Conservation (phyloP, 257 asterid genomes). For the Solanum chiquidenum region DNA sequence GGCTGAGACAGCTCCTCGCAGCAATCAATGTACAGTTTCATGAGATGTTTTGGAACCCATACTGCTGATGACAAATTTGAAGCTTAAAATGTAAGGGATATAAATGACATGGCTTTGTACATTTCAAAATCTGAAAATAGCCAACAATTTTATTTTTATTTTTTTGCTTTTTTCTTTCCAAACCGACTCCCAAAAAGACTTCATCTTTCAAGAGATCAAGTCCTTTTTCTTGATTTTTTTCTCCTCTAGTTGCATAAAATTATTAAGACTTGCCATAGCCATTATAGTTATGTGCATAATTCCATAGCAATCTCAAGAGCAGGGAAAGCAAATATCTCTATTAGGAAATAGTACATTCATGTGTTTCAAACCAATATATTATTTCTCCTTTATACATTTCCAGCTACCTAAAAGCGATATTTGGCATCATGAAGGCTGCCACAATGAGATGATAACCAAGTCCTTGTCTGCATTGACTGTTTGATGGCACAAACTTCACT, state of each 20-base stretch:
- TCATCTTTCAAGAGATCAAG: not conserved
- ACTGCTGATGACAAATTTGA: constrained; percentile 28
- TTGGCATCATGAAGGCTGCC: not conserved
- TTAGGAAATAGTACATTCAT: not conserved
- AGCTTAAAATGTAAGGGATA: not conserved
- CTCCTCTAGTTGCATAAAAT: not conserved
- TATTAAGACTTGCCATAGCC: not conserved
- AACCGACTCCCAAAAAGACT: not conserved
- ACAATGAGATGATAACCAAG: not conserved
- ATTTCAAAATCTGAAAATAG: not conserved
- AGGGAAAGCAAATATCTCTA: not conserved
- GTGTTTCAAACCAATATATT: not conserved
- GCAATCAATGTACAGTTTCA: constrained; percentile 71
- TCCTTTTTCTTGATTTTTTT: not conserved
- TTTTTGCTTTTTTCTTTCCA: not conserved
- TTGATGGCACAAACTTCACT: not conserved
- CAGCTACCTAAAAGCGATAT: not conserved
- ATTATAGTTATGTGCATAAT: not conserved
- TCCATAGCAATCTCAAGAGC: not conserved
- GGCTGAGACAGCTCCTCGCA: constrained; percentile 57
- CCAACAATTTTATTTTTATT: not conserved
- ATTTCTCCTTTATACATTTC: not conserved
- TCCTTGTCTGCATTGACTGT: not conserved
- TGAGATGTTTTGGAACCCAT: constrained; percentile 68
- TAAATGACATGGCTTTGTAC: not conserved